A percentile compares a stretch with the other conserved stretches of the same genome.
These are phyloP conservation scores for Retiboletus flavoniger DNA, from an alignment of 1,284 basidiomycete species.

Conservation along the genomic window DNA sequence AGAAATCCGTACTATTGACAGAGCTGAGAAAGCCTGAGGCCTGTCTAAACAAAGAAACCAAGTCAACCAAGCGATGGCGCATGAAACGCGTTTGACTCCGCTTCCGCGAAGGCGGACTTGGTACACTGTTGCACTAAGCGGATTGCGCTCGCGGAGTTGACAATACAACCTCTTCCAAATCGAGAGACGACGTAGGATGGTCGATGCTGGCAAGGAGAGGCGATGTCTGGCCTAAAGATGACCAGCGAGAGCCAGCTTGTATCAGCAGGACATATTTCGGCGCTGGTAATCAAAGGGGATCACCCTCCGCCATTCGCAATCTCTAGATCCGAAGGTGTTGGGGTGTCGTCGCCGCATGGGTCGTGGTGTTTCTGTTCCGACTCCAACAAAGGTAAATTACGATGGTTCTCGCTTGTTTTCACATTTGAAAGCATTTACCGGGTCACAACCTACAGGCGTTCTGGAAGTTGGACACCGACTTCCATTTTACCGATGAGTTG, in stretches of 20 bases:
- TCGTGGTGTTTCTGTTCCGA: background rate
- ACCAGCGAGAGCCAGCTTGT: background rate
- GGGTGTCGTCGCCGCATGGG: background rate
- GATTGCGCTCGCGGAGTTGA: slow-evolving; percentile 33
- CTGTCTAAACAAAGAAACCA: background rate
- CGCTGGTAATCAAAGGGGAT: background rate
- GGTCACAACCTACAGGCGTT: background rate
- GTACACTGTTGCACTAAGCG: slow-evolving; percentile 14
- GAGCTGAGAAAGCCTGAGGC: background rate
- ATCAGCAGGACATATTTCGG: background rate
- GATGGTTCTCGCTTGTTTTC: background rate
- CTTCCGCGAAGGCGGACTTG: slow-evolving; percentile 36
- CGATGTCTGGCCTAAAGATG: background rate
- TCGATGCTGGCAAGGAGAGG: background rate
- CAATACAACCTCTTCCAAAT: slow-evolving; percentile 29
- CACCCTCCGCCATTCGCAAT: background rate
- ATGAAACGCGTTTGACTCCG: slow-evolving; percentile 21
- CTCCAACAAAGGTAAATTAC: background rate
- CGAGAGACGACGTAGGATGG: slow-evolving; percentile 24
- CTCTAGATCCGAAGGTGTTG: background rate
- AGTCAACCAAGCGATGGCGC: background rate
- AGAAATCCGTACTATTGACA: background rate
- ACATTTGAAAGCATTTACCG: background rate
- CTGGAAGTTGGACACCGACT: background rate
- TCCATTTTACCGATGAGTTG: slow-evolving; percentile 7